phyloP scores from a whole-genome alignment of 495 filamentous ascomycete species.

The Annulohypoxylon bovei region DNA sequence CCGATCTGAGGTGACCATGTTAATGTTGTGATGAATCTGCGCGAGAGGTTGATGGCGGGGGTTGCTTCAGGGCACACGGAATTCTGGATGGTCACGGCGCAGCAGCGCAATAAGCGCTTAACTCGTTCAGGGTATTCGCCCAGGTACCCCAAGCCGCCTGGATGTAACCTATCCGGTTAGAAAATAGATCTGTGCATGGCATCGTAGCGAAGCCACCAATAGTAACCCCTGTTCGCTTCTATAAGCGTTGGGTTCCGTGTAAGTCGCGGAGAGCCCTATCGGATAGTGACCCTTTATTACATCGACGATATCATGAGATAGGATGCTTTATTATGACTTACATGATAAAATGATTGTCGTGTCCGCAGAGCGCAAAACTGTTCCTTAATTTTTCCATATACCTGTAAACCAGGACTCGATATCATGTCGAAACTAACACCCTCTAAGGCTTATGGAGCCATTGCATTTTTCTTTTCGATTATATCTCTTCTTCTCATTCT shows the following conservation, averaged over 20 bases:
- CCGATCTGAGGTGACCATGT: not conserved
- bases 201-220: conserved; percentile 8
- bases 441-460: conserved; percentile 10
- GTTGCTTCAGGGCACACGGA: not conserved
- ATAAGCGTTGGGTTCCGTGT: not conserved
- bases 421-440: conserved; percentile 27
- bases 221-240: not conserved
- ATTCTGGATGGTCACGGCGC: not conserved
- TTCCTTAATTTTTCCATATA: not conserved
- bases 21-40: not conserved
- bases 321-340: not conserved
- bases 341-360: not conserved
- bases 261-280: not conserved
- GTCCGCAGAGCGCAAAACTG: not conserved
- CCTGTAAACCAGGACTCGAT: not conserved
- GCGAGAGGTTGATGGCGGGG: not conserved
- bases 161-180: conserved; percentile 16
- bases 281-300: conserved; percentile 6
- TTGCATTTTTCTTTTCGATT: conserved; percentile 41
- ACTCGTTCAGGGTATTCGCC: not conserved
- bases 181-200: conserved; percentile 26
- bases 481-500: conserved; percentile 42
- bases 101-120: conserved; percentile 15
- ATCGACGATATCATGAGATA: not conserved
- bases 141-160: conserved; percentile 10